Evolutionary conservation across 371 early-diverging fungal species (phyloP), one percentile per base, ranked within the genome.

Genomic region (Mucor circinelloides): DNA sequence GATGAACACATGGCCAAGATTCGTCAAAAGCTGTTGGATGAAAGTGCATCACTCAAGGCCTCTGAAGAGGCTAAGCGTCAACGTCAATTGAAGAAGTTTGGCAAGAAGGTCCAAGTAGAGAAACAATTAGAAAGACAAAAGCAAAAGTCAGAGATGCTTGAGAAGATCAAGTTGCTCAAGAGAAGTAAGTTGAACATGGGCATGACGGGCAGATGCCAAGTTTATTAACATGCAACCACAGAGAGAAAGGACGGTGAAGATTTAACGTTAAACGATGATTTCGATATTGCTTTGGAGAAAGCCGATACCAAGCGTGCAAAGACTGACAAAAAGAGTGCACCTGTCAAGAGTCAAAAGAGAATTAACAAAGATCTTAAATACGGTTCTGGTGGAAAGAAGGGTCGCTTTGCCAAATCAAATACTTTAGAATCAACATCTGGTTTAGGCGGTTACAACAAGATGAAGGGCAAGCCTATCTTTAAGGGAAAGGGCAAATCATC

Each of bases 41-140:
- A 98, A 78, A 79, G 85, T 32, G 89, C 91, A 55, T 73, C 82
- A 28, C 86, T 96, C 64, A 90, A 94, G 78, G 91, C 90, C 25
- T 82, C 93, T 36, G 97, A 97, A 69, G 89, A 93, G 55, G 95
- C 95, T 57, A 89, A 90, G 66, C 90, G 90, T 66, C 73, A 68
- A 63, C 73, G 71, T 52, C 72, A 74, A 48, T 71, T 92, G 64
- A 95, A 94, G 84, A 98, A 97, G 89, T 98, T 94, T 72, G 97
- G 98, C 71, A 98, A 98, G 85, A 93, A 97, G 84, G 94, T 97
- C 6, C 97, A 98, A 81, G 85, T 90, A 12, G 94, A 95, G 79
- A 95, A 95, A 80, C 84, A 97, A 91, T 74, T 89, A 89, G 78
- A 82, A 56, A 75, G 83, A 68, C 91, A 93, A 75, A 87, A 90